These are phyloP conservation scores for Isoetes taiwanensis DNA, from an alignment of 75 land plant species.

Conservation along the genomic window DNA sequence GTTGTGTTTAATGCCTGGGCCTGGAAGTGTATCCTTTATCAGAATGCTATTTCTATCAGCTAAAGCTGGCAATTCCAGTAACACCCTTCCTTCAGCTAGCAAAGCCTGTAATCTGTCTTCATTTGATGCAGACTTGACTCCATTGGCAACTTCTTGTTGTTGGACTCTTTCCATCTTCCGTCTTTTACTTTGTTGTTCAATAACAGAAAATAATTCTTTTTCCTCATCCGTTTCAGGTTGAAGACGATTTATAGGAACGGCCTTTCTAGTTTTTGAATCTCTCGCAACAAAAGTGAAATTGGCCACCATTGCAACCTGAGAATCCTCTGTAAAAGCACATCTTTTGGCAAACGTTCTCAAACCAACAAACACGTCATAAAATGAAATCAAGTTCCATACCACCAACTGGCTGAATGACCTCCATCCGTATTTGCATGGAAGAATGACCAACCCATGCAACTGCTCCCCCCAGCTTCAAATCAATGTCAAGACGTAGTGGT, in stretches of 20 bases:
- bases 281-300: slow-evolving; percentile 96
- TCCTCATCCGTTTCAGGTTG: slow-evolving; percentile 72
- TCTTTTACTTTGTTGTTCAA: slow-evolving; percentile 35
- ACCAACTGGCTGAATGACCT: slow-evolving; percentile 43
- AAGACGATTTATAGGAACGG: slow-evolving; percentile 72
- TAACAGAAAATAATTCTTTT: slow-evolving; percentile 39
- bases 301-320: slow-evolving; percentile 59
- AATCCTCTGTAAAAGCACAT: slow-evolving; percentile 16
- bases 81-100: slow-evolving; percentile 60
- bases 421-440: slow-evolving; percentile 77
- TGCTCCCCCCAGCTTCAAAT: slow-evolving; percentile 59
- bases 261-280: slow-evolving; percentile 67
- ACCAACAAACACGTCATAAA: too few species aligned
- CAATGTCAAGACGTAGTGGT: slow-evolving; percentile 51
- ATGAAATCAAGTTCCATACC: too few species aligned
- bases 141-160: slow-evolving; percentile 22
- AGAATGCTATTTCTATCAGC: slow-evolving; percentile 87
- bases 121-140: slow-evolving; percentile 21
- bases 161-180: slow-evolving; percentile 42
- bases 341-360: too few species aligned
- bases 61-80: slow-evolving; percentile 84
- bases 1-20: too few species aligned
- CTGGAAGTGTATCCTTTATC: slow-evolving; percentile 55
- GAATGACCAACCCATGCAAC: slow-evolving; percentile 94
- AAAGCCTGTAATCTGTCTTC: slow-evolving; percentile 34